These are phyloP conservation scores for Conticribra guillardii DNA, from an alignment of 108 stramenopile species.

Conservation along the genomic window DNA sequence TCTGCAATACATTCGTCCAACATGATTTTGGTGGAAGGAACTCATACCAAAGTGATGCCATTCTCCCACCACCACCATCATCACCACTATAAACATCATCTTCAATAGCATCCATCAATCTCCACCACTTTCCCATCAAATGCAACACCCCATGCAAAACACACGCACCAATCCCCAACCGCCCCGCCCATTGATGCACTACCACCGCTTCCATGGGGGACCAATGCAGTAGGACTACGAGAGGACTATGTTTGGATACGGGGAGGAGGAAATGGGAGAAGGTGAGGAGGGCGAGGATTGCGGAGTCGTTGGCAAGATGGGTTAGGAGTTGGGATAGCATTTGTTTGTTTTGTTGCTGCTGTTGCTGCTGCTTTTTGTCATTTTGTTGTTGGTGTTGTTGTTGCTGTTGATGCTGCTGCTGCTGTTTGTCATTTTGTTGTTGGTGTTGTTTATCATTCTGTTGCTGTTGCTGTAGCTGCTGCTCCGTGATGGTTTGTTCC, in stretches of 20 bases:
- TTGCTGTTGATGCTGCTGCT: neutral
- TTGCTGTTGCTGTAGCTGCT: too few species aligned
- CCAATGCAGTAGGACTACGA: slow-evolving; percentile 52
- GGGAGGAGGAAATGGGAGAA: slow-evolving; percentile 53
- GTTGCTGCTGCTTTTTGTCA: slow-evolving; percentile 1
- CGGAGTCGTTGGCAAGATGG: slow-evolving; percentile 52
- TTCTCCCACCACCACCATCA: too few species aligned
- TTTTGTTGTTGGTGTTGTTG: too few species aligned
- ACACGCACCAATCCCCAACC: slow-evolving; percentile 38
- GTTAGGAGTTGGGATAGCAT: slow-evolving; percentile 1
- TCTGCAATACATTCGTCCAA: slow-evolving; percentile 31
- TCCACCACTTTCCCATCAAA: slow-evolving; percentile 32
- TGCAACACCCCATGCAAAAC: slow-evolving; percentile 55
- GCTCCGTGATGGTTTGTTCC: too few species aligned
- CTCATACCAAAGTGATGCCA: neutral
- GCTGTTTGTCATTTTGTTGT: too few species aligned
- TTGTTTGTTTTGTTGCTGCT: too few species aligned
- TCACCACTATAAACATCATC: slow-evolving; percentile 12
- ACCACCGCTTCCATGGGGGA: slow-evolving; percentile 35
- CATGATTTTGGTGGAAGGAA: slow-evolving; percentile 43
- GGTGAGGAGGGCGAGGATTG: slow-evolving; percentile 54
- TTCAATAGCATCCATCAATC: slow-evolving; percentile 22
- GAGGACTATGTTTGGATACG: slow-evolving; percentile 49
- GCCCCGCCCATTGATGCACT: slow-evolving; percentile 63
- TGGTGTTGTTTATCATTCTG: too few species aligned